phyloP scores from a whole-genome alignment of 352 stramenopile genomes.

The Pythium guiyangense region DNA sequence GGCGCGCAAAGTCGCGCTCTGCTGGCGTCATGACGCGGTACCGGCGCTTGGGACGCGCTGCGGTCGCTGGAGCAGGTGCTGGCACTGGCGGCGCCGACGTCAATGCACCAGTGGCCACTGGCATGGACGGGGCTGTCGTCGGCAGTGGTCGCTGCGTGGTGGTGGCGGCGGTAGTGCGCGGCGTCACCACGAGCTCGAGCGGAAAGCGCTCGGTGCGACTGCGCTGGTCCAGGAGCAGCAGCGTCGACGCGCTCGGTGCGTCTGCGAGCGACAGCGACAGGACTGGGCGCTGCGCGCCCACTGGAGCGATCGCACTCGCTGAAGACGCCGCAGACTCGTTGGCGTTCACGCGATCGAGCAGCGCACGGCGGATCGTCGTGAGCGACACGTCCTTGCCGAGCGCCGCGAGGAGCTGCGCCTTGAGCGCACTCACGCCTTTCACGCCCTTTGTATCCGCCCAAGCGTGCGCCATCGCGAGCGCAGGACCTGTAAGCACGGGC shows the following conservation, averaged over 20 bases:
- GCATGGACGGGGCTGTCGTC: no score
- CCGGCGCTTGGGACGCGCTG: background rate
- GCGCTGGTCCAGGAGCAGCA: no score
- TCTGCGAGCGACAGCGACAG: no score
- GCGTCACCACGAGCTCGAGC: no score
- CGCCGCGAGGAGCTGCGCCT: background rate
- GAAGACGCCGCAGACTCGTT: background rate
- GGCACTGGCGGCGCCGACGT: background rate
- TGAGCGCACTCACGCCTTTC: background rate
- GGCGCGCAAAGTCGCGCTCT: slow-evolving; percentile 6
- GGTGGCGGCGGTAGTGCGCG: no score
- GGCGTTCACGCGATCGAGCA: background rate
- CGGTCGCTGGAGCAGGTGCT: background rate
- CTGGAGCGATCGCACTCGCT: no score
- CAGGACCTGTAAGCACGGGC: background rate
- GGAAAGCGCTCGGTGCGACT: no score
- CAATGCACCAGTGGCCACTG: background rate
- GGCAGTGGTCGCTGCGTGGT: no score
- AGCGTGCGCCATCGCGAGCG: background rate
- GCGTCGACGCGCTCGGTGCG: no score
- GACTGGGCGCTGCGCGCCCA: background rate
- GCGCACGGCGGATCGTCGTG: slow-evolving; percentile 2
- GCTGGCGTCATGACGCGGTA: slow-evolving; percentile 2
- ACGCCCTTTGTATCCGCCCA: slow-evolving; percentile 1
- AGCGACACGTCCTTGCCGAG: background rate